Base-by-base conservation (phyloP, 306 rosid species). In the Trifolium fragiferum region DNA sequence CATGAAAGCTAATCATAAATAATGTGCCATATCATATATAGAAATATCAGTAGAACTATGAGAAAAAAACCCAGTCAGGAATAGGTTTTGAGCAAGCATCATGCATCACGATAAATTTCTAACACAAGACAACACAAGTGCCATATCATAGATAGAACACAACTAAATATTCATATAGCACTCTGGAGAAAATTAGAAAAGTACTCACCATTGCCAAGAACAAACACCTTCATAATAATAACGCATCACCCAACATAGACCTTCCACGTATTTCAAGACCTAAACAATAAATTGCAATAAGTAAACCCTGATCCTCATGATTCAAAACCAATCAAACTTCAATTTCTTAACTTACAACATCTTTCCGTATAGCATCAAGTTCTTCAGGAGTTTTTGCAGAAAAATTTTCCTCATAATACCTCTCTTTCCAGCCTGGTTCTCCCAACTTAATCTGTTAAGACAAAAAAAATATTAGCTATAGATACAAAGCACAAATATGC, bases 221-320 rank as follows among this genome's bases (percentile, higher is more conserved):
- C 96, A 89, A 76, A 94, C 98, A 21, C 98, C 98, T 88, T 91
- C 98, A 27, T 89, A 91, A 80, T 94, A 94, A 80, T 94, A 94
- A 81, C 82, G 96, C 98, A 94, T 91, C 64, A 94, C 94, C 97
- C 98, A 94, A 53, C 97, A 88, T 10, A 94, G 84, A 47, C 98
- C 98, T 86, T 93, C 97, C 8, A 91, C 86, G 87, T 94, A 94
- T 67, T 81, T 88, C 94, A 88, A 76, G 73, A 94, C 98, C 98
- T 94, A 76, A 16, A 80, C 51, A 85, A 61, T 18, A 69, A 25
- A 67, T 9, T 21, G 72, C 60, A 70, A 75, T 76, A 55, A 64
- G 55, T 68, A 84, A 37, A 77, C 30, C 81, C 46, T 35, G 41
- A 80, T 59, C 46, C 38, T 71, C 23, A 49, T 23, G 33, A 67